These are phyloP conservation scores for Chlorella sp. DNA, from an alignment of 139 green algal genomes.

Conservation along the genomic window DNA sequence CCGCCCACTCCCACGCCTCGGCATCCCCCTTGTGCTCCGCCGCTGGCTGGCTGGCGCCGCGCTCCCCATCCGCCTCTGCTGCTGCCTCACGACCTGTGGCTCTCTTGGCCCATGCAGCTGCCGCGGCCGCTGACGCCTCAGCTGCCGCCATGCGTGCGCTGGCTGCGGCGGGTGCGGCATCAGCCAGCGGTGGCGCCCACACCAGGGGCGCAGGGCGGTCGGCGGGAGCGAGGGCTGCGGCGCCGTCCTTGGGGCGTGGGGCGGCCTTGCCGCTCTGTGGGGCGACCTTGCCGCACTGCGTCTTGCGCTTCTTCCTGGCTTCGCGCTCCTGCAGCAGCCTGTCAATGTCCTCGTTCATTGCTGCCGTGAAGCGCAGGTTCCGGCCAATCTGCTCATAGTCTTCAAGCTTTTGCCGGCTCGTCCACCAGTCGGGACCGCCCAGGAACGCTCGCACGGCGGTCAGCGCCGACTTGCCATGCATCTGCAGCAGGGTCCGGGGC, in stretches of 20 bases:
- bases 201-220: not conserved
- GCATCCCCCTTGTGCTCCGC: not conserved
- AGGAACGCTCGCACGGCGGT: not conserved
- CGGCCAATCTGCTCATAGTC: not conserved
- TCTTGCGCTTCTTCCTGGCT: not conserved
- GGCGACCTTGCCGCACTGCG: not conserved
- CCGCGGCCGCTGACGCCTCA: not conserved
- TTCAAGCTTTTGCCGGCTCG: not conserved
- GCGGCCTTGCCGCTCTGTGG: not conserved
- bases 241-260: no score
- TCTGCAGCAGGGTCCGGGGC: not conserved
- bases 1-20: not conserved
- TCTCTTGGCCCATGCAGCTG: not conserved
- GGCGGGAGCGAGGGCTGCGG: not conserved
- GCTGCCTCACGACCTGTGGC: conserved; percentile 2
- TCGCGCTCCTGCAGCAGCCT: not conserved
- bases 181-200: not conserved
- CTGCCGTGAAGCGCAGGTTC: not conserved
- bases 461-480: not conserved
- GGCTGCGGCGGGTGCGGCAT: not conserved
- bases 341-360: not conserved
- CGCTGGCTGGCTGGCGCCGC: not conserved
- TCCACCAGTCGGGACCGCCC: not conserved
- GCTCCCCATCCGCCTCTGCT: not conserved
- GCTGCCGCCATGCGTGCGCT: not conserved